Evolutionary conservation across 345 rosid species (phyloP).

Genomic region (Populus alba): DNA sequence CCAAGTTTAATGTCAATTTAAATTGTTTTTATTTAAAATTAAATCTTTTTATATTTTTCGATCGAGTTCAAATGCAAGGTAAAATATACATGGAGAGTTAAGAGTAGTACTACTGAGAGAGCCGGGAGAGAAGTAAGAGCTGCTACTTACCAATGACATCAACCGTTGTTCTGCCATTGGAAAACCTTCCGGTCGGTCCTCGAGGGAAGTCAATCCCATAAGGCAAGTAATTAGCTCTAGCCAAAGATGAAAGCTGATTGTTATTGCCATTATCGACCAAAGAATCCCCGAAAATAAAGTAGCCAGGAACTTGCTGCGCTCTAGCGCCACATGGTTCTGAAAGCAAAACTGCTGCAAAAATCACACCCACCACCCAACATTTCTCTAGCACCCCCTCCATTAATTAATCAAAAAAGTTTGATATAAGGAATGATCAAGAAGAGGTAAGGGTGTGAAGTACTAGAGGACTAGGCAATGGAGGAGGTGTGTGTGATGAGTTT

Average conservation of each 20-base stretch:
- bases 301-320: slow-evolving; percentile 74
- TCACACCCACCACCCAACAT: background rate
- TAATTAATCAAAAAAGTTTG: background rate
- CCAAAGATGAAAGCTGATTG: slow-evolving; percentile 59
- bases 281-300: slow-evolving; percentile 86
- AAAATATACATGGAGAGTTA: too few relatives aligned
- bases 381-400: slow-evolving; percentile 2
- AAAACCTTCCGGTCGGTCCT: slow-evolving; percentile 81
- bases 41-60: too few relatives aligned
- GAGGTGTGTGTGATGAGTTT: slow-evolving; percentile 2
- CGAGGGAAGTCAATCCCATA: slow-evolving; percentile 74
- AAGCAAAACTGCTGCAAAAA: background rate
- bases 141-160: slow-evolving; percentile 56
- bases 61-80: too few relatives aligned
- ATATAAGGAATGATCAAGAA: background rate
- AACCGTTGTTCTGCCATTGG: slow-evolving; percentile 72
- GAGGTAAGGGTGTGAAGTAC: background rate
- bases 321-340: slow-evolving; percentile 6
- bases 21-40: too few relatives aligned
- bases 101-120: too few relatives aligned
- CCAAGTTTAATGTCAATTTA: too few relatives aligned
- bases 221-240: slow-evolving; percentile 71
- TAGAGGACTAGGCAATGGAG: background rate
- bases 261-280: slow-evolving; percentile 93
- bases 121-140: background rate